phyloP scores from a whole-genome alignment of 164 flowering plant genomes.

The Piper betle region DNA sequence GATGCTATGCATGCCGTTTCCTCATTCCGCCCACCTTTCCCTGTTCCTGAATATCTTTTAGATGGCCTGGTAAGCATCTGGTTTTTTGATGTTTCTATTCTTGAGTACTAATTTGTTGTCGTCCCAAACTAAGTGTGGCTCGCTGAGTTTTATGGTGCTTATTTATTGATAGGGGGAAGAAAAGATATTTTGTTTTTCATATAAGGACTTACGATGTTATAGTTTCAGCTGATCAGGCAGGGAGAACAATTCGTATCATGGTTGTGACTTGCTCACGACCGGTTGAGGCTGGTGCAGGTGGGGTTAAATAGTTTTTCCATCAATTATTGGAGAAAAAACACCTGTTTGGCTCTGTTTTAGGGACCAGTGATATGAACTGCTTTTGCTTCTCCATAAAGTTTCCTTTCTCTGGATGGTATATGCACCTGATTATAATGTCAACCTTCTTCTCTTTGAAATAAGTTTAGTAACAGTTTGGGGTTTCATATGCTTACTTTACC shows the following conservation, averaged over 20 bases:
- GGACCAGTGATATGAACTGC: conserved; percentile 24
- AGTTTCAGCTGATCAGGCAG: conserved; percentile 98
- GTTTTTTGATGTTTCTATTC: neutral
- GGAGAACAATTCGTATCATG: conserved; percentile 44
- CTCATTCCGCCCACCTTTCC: conserved; percentile 65
- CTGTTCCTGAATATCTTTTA: conserved; percentile 61
- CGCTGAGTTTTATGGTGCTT: conserved; percentile 12
- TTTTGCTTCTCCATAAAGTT: conserved; percentile 21
- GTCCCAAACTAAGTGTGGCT: conserved; percentile 5
- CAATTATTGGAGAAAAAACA: conserved; percentile 17
- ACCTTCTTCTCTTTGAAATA: conserved; percentile 13
- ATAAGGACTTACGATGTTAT: conserved; percentile 80
- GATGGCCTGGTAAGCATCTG: conserved; percentile 55
- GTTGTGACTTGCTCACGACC: conserved; percentile 61
- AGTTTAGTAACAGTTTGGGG: neutral
- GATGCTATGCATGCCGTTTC: conserved; percentile 21
- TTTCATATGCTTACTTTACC: neutral
- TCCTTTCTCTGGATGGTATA: conserved; percentile 29
- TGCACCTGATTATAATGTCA: conserved; percentile 27
- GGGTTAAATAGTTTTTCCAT: conserved; percentile 61
- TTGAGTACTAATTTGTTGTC: neutral
- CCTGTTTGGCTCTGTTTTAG: conserved; percentile 19
- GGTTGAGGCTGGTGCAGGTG: conserved; percentile 72
- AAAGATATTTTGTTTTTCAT: conserved; percentile 46
- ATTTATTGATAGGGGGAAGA: conserved; percentile 13